phyloP scores from a whole-genome alignment of 179 eudicot species.

The Heliamphora pulchella region DNA sequence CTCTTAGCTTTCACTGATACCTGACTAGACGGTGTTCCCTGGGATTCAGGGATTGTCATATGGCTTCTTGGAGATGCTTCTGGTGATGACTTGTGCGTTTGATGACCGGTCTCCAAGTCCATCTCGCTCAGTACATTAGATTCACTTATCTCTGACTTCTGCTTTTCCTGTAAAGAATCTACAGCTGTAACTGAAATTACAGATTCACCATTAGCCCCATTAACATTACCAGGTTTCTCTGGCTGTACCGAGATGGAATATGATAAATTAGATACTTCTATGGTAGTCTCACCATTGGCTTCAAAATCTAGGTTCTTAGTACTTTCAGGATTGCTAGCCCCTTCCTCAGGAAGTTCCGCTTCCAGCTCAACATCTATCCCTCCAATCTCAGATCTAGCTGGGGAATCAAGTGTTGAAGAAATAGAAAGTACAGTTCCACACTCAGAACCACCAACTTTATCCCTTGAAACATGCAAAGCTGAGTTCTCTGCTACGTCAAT shows the following conservation, averaged over 20 bases:
- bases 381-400: constrained; percentile 51
- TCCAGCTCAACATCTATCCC: constrained; percentile 32
- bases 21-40: constrained; percentile 70
- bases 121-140: constrained; percentile 21
- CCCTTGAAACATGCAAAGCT: constrained; percentile 24
- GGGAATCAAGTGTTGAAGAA: constrained; percentile 80
- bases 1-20: constrained; percentile 49
- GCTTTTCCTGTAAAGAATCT: constrained; percentile 26
- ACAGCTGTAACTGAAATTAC: constrained; percentile 10
- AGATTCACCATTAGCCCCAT: constrained; percentile 19
- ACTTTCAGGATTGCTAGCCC: constrained; percentile 14
- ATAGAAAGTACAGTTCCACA: constrained; percentile 85
- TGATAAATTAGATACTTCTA: constrained; percentile 21
- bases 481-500: constrained; percentile 26
- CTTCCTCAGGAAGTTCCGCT: constrained; percentile 26
- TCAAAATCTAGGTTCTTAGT: constrained; percentile 20
- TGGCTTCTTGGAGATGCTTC: constrained; percentile 62
- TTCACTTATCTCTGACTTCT: constrained; percentile 30
- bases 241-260: constrained; percentile 22
- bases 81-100: constrained; percentile 34
- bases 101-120: constrained; percentile 27
- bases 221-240: constrained; percentile 23
- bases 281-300: constrained; percentile 24
- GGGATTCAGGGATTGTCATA: constrained; percentile 46
- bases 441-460: constrained; percentile 49